Conservation (phyloP, 352 stramenopile species). For the Phytophthora palmivora region DNA sequence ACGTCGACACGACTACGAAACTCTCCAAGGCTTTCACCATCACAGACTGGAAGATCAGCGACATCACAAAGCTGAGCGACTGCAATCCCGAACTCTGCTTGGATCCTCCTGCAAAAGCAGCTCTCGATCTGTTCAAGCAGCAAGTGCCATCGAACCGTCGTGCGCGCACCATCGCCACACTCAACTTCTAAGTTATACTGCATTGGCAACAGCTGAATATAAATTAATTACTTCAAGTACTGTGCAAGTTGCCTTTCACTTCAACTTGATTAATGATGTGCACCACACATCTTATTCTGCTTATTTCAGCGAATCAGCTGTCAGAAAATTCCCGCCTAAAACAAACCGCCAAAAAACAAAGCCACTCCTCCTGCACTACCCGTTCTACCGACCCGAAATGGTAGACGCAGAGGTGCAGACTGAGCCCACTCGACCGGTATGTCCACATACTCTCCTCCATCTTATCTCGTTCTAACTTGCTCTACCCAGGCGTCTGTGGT, state of each 20-base stretch:
- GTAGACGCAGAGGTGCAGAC: conserved; percentile 34
- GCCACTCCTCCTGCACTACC: conserved; percentile 2
- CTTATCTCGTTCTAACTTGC: neutral
- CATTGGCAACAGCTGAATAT: neutral
- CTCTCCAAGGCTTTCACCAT: conserved; percentile 29
- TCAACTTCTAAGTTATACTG: conserved; percentile 20
- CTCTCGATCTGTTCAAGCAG: conserved; percentile 54
- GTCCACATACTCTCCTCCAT: neutral
- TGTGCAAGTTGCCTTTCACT: conserved; percentile 1
- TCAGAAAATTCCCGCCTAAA: conserved; percentile 9
- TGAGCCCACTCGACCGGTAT: conserved; percentile 21
- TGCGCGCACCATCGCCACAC: conserved; percentile 2
- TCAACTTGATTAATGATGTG: conserved; percentile 22
- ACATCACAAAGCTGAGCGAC: conserved; percentile 20
- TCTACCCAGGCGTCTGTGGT: conserved; percentile 24
- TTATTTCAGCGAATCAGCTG: conserved; percentile 34
- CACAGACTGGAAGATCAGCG: conserved; percentile 3
- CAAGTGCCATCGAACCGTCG: conserved; percentile 59
- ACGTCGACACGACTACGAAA: conserved; percentile 4
- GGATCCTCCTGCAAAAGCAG: conserved; percentile 26
- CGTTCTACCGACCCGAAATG: conserved; percentile 12
- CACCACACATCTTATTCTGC: conserved; percentile 12
- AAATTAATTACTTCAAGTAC: neutral
- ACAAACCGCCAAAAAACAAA: conserved; percentile 9
- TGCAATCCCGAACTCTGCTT: conserved; percentile 13